Evolutionary conservation across 2,329 filamentous ascomycete genomes (phyloP), one percentile per base, ranked within the genome.

Genomic region (Cercospora sesami): DNA sequence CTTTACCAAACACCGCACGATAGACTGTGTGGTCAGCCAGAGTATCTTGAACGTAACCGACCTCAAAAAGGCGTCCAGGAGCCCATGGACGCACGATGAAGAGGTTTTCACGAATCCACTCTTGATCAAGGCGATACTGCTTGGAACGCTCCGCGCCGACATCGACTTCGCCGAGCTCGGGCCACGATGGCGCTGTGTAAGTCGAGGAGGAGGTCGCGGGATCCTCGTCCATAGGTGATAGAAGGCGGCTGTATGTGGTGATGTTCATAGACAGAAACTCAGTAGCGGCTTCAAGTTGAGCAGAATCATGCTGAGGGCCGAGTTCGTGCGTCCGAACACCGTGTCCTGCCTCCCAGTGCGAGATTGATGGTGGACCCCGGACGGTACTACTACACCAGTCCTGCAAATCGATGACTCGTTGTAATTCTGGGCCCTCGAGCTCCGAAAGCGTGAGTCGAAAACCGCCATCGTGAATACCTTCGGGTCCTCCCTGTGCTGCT

Each of bases 331-430:
- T 58, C 5, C 28, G 16, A 2, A 58, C 3, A 86, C 75, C 63
- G 86, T 81, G n/a, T 6, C 45, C 21, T n/a, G 31, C 14, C 28
- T 2, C n/a, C 8, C 9, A n/a, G 18, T 57, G 45, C 5, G 16
- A n/a, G 12, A 23, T 14, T n/a, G 48, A 16, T 58, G 55, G 16
- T 14, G 16, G 16, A 31, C 21, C 10, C 48, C 16, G 23, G 5
- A 51, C 18, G 12, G 45, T 51, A 21, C 45, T 26, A 21, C 26
- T 26, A 5, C 26, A 26, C 26, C 26, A 26, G 26, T 26, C 26
- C 26, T 26, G 26, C 26, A 26, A 26, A 26, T 26, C 26, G 26
- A 26, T 26, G 26, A 26, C 26, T 5, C 26, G 26, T 2, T 5
- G 26, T 26, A 26, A 26, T 5, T 26, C 26, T 26, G 26, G 5